These are phyloP conservation scores for Epichloe aotearoae DNA, from an alignment of 2,329 filamentous ascomycete species.

Conservation along the genomic window DNA sequence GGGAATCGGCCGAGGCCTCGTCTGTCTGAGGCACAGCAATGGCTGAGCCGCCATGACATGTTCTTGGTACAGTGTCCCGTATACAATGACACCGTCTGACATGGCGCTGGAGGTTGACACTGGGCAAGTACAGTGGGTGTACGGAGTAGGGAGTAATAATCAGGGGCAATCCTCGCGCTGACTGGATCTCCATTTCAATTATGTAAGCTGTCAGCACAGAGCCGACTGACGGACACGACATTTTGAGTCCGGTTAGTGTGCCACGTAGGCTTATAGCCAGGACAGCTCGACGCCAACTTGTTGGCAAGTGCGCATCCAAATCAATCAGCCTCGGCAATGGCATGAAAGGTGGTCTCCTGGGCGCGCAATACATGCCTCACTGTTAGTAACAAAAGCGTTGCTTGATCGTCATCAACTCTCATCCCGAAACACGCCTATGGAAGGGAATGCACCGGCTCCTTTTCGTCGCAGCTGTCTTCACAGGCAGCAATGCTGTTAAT, in stretches of 20 bases:
- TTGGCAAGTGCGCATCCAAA: too few relatives aligned
- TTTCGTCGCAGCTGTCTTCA: not conserved
- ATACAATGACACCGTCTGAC: too few relatives aligned
- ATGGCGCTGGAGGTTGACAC: too few relatives aligned
- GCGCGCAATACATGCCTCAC: not conserved
- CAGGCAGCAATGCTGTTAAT: too few relatives aligned
- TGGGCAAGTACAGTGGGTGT: too few relatives aligned
- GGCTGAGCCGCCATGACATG: not conserved
- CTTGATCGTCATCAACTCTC: not conserved
- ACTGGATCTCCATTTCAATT: not conserved
- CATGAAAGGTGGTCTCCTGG: too few relatives aligned
- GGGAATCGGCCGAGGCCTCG: not conserved
- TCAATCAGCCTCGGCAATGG: too few relatives aligned
- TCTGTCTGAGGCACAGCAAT: not conserved
- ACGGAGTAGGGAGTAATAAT: too few relatives aligned
- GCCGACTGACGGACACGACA: not conserved
- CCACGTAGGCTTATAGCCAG: too few relatives aligned
- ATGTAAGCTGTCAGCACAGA: not conserved
- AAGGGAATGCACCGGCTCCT: not conserved
- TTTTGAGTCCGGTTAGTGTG: too few relatives aligned
- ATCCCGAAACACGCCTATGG: not conserved
- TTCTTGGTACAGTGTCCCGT: too few relatives aligned
- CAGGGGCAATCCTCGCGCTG: not conserved
- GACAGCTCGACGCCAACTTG: too few relatives aligned
- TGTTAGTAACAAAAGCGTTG: not conserved